Conservation (phyloP, 257 asterid species). For the Nicotiana tabacum region DNA sequence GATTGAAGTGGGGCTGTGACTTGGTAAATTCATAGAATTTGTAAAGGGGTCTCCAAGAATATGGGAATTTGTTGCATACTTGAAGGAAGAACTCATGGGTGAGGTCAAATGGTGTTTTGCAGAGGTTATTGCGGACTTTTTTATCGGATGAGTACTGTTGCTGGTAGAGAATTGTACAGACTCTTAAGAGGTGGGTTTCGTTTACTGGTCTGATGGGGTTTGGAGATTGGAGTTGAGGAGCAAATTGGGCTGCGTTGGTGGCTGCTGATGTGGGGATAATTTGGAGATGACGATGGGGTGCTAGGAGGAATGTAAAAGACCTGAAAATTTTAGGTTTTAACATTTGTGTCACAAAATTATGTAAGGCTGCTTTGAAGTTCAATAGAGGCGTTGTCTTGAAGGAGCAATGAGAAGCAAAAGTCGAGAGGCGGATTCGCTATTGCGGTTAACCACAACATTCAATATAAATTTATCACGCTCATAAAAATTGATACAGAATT, state of each 20-base stretch:
- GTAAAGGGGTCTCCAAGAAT: constrained; percentile 87
- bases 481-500: no score
- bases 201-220: constrained; percentile 34
- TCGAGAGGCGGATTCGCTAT: no score
- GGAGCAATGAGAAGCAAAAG: not conserved
- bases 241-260: constrained; percentile 12
- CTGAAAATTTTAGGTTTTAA: not conserved
- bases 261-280: constrained; percentile 14
- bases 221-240: constrained; percentile 7
- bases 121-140: constrained; percentile 55
- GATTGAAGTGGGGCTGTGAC: constrained; percentile 48
- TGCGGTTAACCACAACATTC: no score
- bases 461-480: no score
- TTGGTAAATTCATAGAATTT: constrained; percentile 51
- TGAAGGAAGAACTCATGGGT: constrained; percentile 84
- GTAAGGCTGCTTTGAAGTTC: not conserved
- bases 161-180: constrained; percentile 88
- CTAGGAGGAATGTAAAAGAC: not conserved
- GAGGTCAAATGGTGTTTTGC: constrained; percentile 43
- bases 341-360: not conserved
- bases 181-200: constrained; percentile 61
- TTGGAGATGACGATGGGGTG: not conserved
- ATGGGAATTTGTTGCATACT: constrained; percentile 77
- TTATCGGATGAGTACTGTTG: constrained; percentile 59
- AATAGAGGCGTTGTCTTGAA: no score